A percentile compares a stretch with the other conserved stretches of the same genome.
These are phyloP conservation scores for Solanum ossicruentum DNA, from an alignment of 257 asterid genomes.

Conservation along the genomic window DNA sequence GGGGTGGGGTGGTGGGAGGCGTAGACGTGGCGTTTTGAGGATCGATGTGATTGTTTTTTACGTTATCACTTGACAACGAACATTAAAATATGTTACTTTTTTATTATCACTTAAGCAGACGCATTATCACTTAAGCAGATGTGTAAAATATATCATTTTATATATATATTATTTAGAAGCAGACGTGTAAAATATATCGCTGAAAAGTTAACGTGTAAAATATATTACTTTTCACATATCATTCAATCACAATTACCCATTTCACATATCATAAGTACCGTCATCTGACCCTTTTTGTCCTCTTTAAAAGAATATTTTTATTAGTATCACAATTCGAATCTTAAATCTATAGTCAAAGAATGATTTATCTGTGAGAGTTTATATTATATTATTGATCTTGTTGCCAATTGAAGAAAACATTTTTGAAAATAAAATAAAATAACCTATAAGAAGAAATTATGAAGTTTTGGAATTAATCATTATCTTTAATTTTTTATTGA, in stretches of 20 bases:
- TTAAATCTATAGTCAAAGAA: neutral
- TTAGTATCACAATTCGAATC: neutral
- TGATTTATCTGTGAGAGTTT: neutral
- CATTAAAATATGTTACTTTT: no score
- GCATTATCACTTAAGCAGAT: no score
- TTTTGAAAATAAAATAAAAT: neutral
- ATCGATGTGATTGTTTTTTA: accelerated
- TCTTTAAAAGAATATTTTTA: neutral
- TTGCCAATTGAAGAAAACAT: neutral
- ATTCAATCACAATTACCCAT: no score
- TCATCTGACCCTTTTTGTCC: no score
- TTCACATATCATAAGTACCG: no score
- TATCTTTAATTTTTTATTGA: neutral
- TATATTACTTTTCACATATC: no score
- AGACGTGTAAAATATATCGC: no score
- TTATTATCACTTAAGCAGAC: no score
- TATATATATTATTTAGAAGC: no score
- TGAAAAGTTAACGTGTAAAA: no score
- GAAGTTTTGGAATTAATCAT: neutral
- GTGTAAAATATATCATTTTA: neutral
- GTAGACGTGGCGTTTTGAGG: neutral
- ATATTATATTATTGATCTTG: neutral
- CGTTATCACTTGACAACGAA: accelerated
- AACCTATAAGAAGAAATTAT: neutral
- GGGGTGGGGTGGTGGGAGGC: neutral